phyloP scores from a whole-genome alignment of 1,284 basidiomycete species.

The Tremellales sp. region DNA sequence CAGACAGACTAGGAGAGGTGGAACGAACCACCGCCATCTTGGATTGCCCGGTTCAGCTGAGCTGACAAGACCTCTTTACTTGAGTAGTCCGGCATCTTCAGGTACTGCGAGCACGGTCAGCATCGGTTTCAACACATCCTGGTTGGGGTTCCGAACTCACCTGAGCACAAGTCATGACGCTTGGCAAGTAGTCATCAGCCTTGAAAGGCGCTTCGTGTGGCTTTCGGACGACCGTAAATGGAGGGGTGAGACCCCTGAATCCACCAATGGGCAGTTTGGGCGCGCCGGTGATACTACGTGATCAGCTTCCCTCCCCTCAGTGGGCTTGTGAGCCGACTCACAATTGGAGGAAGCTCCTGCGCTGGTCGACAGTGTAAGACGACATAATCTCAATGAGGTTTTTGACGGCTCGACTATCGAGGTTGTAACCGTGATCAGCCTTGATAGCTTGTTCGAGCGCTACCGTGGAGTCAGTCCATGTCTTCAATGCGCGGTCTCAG shows the following conservation, averaged over 20 bases:
- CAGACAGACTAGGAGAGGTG: slow-evolving; percentile 78
- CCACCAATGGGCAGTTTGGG: slow-evolving; percentile 91
- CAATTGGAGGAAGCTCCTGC: slow-evolving; percentile 91
- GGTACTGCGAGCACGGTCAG: slow-evolving; percentile 52
- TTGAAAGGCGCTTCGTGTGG: slow-evolving; percentile 84
- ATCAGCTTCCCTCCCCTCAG: neutral
- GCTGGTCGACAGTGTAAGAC: slow-evolving; percentile 64
- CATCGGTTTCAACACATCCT: neutral
- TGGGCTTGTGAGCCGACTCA: slow-evolving; percentile 12
- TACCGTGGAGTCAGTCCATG: slow-evolving; percentile 41
- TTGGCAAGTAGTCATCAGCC: slow-evolving; percentile 92
- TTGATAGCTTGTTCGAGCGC: slow-evolving; percentile 88
- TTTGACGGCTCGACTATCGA: slow-evolving; percentile 83
- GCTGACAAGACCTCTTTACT: slow-evolving; percentile 72
- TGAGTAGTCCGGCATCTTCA: slow-evolving; percentile 91
- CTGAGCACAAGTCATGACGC: slow-evolving; percentile 98
- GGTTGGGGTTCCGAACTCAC: slow-evolving; percentile 20
- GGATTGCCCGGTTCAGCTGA: slow-evolving; percentile 75
- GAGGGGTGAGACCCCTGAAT: slow-evolving; percentile 90
- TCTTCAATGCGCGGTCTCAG: no score
- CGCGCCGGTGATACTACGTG: slow-evolving; percentile 74
- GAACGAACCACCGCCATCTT: slow-evolving; percentile 90
- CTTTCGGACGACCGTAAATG: slow-evolving; percentile 94
- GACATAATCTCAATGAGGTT: slow-evolving; percentile 85
- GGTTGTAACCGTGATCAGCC: slow-evolving; percentile 97